Evolutionary conservation across 768 basidiomycete species (phyloP).

Genomic region (Rubroboletus pulcherrimus): DNA sequence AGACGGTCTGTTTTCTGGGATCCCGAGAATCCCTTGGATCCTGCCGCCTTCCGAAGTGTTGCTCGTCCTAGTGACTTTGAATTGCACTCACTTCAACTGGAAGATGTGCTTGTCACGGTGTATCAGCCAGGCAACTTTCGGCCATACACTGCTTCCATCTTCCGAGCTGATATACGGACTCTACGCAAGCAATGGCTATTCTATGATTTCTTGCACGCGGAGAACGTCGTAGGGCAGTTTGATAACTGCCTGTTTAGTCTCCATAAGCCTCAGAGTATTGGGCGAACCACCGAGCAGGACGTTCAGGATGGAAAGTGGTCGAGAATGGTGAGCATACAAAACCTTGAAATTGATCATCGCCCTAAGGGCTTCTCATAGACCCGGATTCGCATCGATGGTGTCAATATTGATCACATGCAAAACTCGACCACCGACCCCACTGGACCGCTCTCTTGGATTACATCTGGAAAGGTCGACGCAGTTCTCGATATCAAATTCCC

Average conservation of each 20-base stretch:
- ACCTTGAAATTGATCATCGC: not conserved
- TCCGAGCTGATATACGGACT: slow-evolving; percentile 80
- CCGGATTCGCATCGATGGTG: slow-evolving; percentile 93
- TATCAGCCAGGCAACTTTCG: slow-evolving; percentile 92
- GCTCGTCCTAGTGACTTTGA: slow-evolving; percentile 85
- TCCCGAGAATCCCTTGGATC: slow-evolving; percentile 74
- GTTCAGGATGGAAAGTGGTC: slow-evolving; percentile 80
- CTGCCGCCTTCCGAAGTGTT: slow-evolving; percentile 74
- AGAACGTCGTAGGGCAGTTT: slow-evolving; percentile 94
- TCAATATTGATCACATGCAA: slow-evolving; percentile 94
- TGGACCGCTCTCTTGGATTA: slow-evolving; percentile 92
- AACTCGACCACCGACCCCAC: slow-evolving; percentile 76
- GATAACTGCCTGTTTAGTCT: slow-evolving; percentile 97
- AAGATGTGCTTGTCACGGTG: slow-evolving; percentile 91
- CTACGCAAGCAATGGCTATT: slow-evolving; percentile 94
- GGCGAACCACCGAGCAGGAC: slow-evolving; percentile 83
- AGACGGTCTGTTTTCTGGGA: slow-evolving; percentile 86
- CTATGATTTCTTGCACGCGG: slow-evolving; percentile 87
- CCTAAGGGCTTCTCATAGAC: slow-evolving; percentile 47
- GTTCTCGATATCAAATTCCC: slow-evolving; percentile 99
- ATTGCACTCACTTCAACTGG: slow-evolving; percentile 81
- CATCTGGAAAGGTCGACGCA: slow-evolving; percentile 92
- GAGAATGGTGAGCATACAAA: slow-evolving; percentile 63
- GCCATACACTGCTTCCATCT: slow-evolving; percentile 89
- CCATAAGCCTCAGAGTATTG: slow-evolving; percentile 94